Conservation (phyloP, 2,329 filamentous ascomycete genomes). For the Blastomyces parvus region DNA sequence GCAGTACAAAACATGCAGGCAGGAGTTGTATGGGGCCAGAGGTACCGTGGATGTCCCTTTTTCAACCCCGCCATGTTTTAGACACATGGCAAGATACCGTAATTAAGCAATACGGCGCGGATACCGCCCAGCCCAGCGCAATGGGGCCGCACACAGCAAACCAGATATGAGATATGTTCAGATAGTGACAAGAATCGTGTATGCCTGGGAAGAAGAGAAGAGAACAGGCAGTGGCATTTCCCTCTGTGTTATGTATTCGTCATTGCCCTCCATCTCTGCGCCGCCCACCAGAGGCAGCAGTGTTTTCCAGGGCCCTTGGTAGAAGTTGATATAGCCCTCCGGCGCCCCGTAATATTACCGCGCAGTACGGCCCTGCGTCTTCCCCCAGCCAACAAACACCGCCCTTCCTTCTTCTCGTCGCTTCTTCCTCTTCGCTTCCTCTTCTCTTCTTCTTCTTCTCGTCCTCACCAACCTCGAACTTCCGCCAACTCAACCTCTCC, state of each 20-base stretch:
- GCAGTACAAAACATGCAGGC: not conserved
- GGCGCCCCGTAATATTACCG: not conserved
- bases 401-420: constrained; percentile 6
- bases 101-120: not conserved
- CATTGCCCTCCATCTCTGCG: too few species aligned
- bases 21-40: not conserved
- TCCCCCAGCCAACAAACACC: not conserved
- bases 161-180: not conserved
- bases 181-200: not conserved
- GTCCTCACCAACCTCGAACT: constrained; percentile 15
- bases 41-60: not conserved
- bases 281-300: not conserved
- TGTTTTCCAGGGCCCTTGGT: too few species aligned
- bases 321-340: too few species aligned
- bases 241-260: not conserved
- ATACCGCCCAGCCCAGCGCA: not conserved
- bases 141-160: too few species aligned
- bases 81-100: constrained; percentile 1
- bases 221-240: not conserved
- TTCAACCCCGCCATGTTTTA: not conserved
- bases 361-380: not conserved
- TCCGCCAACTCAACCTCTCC: constrained; percentile 28
- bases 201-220: not conserved
- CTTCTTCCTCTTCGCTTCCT: constrained; percentile 13
- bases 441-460: constrained; percentile 16